Percentiles rank a stretch among this genome's conserved stretches.
These are phyloP conservation scores for Melanogaster broomeanus DNA, from an alignment of 768 basidiomycete genomes.

Conservation along the genomic window DNA sequence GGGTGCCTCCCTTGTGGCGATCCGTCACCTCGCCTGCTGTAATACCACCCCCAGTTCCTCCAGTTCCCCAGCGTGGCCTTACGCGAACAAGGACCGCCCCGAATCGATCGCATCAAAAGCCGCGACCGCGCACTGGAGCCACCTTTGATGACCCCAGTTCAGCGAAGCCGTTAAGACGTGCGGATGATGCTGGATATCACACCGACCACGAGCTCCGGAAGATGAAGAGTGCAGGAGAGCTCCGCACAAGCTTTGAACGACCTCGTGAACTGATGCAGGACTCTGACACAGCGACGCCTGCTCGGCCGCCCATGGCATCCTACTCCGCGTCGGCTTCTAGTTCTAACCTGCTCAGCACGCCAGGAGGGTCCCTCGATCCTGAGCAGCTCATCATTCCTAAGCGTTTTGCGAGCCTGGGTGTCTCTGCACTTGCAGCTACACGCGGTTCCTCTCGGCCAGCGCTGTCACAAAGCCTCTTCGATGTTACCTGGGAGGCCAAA, in stretches of 20 bases:
- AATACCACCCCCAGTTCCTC: constrained; percentile 21
- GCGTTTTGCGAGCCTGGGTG: constrained; percentile 72
- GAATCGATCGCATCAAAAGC: constrained; percentile 51
- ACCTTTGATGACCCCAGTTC: constrained; percentile 23
- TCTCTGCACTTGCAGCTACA: constrained; percentile 37
- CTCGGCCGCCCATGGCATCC: constrained; percentile 46
- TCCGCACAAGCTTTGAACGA: constrained; percentile 45
- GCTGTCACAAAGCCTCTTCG: constrained; percentile 50
- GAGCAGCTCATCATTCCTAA: constrained; percentile 43
- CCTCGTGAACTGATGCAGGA: constrained; percentile 23
- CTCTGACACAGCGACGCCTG: constrained; percentile 35
- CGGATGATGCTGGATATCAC: constrained; percentile 44
- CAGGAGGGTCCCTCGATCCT: constrained; percentile 31
- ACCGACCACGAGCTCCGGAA: constrained; percentile 67
- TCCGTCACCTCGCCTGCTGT: constrained; percentile 52
- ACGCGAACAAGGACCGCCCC: constrained; percentile 76
- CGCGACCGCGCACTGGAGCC: constrained; percentile 37
- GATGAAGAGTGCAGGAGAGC: constrained; percentile 88
- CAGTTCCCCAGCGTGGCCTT: constrained; percentile 44
- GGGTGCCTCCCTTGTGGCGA: constrained; percentile 53
- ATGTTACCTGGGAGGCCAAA: constrained; percentile 42
- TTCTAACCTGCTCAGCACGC: constrained; percentile 56
- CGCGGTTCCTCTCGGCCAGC: constrained; percentile 38
- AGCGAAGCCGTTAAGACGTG: constrained; percentile 15
- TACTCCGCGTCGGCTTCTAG: constrained; percentile 68